phyloP scores from a whole-genome alignment of 164 flowering plant genomes.

The Annona cherimola region DNA sequence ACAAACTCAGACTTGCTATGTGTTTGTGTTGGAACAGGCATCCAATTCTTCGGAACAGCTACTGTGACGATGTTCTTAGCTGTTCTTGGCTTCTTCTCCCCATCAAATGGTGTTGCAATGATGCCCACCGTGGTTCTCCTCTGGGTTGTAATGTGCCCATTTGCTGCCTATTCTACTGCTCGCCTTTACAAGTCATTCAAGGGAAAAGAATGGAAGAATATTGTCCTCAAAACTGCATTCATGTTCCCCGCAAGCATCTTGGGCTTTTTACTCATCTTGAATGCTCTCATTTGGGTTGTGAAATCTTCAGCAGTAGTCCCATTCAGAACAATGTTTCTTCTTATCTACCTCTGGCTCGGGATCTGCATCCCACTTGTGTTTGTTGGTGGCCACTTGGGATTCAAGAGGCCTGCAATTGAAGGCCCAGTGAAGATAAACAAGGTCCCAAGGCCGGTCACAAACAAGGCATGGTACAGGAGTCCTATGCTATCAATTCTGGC shows the following conservation, averaged over 20 bases:
- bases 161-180: slow-evolving; percentile 73
- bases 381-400: slow-evolving; percentile 74
- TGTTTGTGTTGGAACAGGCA: no score
- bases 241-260: slow-evolving; percentile 64
- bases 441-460: slow-evolving; percentile 16
- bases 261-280: slow-evolving; percentile 61
- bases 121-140: slow-evolving; percentile 53
- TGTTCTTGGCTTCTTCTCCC: no score
- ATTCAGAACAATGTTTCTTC: slow-evolving; percentile 80
- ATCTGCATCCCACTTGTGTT: slow-evolving; percentile 84
- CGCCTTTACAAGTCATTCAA: slow-evolving; percentile 87
- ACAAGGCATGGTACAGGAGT: slow-evolving; percentile 33
- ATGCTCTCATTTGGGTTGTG: slow-evolving; percentile 76
- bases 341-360: slow-evolving; percentile 72
- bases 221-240: slow-evolving; percentile 66
- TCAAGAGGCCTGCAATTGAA: slow-evolving; percentile 68
- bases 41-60: no score
- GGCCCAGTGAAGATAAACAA: slow-evolving; percentile 82
- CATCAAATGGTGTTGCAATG: no score
- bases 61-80: no score
- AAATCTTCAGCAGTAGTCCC: slow-evolving; percentile 88
- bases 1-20: no score
- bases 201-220: slow-evolving; percentile 79
- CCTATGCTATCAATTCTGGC: slow-evolving; percentile 61
- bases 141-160: slow-evolving; percentile 86